Base-by-base conservation (phyloP, 2,329 filamentous ascomycete species). In the Bipolaris zeicola region DNA sequence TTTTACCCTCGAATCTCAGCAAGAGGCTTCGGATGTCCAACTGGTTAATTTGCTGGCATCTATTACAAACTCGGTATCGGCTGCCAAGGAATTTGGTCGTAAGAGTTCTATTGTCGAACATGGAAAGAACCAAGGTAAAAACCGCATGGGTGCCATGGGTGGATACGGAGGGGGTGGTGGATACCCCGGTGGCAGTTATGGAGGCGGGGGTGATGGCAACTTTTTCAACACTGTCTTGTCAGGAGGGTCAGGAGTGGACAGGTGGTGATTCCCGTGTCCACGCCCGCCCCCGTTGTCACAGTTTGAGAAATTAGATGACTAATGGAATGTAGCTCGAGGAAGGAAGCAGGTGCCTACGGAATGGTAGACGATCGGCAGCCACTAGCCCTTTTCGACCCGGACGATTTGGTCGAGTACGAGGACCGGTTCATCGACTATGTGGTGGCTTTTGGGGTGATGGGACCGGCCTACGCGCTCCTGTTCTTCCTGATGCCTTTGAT, bases 21-120 rank as follows among this genome's bases (percentile, higher is more conserved):
- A 89, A 50, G 90, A 96, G 77, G 83, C 88, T 58, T 95, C 96
- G 68, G 92, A 98, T 67, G 92, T 96, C 26, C 83, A 88, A 52
- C 83, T 97, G 2, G 84, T 96, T 47, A 85, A 86, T 4, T 80
- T 98, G 1, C 83, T 98, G 7, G 89, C 90, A 42, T 83, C 85
- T 20, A 83, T 97, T 28, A 88, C 93, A 61, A 85, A 89, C 60
- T 90, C 87, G 58, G 82, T 93, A 18, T 85, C 85, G 53, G 85
- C 87, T 33, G 87, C 90, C 22, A 85, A 89, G 51, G 88, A 91
- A 45, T 79, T 94, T 1, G 91, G 92, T 41, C 87, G 86, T 68
- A 96, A 93, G 76, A 91, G 89, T 63, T 60, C 73, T 18, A 71
- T 80, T 14, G 70, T 82, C 6, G 76, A 79, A 48, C 70, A 73